phyloP scores from a whole-genome alignment of 2,329 filamentous ascomycete species.

The Phaeosphaeria sp. region DNA sequence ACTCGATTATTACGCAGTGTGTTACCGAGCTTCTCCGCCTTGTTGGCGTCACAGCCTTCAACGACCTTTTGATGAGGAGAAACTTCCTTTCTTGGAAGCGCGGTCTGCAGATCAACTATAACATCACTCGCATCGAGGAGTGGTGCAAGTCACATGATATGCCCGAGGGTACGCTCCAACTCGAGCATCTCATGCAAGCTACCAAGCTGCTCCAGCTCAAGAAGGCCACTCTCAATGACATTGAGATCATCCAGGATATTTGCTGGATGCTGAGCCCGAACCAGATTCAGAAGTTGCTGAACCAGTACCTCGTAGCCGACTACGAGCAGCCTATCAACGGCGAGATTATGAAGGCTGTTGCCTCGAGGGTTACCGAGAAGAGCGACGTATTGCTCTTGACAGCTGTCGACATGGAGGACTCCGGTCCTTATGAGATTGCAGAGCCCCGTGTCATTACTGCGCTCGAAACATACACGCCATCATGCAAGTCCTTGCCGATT shows the following conservation, averaged over 20 bases:
- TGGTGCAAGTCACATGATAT: conserved; percentile 99
- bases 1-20: conserved; percentile 93
- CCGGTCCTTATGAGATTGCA: conserved; percentile 96
- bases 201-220: conserved; percentile 98
- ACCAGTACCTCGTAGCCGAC: conserved; percentile 97
- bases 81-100: conserved; percentile 99
- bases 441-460: conserved; percentile 96
- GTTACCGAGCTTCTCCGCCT: conserved; percentile 91
- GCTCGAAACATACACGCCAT: conserved; percentile 96
- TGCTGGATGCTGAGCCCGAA: conserved; percentile 99
- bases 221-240: conserved; percentile 98
- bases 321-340: conserved; percentile 99
- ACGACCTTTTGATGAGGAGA: conserved; percentile 94
- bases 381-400: conserved; percentile 92
- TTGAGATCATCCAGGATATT: conserved; percentile 99
- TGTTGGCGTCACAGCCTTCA: conserved; percentile 97
- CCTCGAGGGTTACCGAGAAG: conserved; percentile 96
- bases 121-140: conserved; percentile 98
- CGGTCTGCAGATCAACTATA: conserved; percentile 99
- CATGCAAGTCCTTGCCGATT: conserved; percentile 69
- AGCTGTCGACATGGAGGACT: conserved; percentile 98
- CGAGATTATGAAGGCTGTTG: conserved; percentile 99
- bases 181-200: conserved; percentile 99
- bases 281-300: conserved; percentile 98
- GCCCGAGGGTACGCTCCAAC: conserved; percentile 95